Evolutionary conservation across 2,329 filamentous ascomycete genomes (phyloP).

Genomic region (Mariannaea sp.): DNA sequence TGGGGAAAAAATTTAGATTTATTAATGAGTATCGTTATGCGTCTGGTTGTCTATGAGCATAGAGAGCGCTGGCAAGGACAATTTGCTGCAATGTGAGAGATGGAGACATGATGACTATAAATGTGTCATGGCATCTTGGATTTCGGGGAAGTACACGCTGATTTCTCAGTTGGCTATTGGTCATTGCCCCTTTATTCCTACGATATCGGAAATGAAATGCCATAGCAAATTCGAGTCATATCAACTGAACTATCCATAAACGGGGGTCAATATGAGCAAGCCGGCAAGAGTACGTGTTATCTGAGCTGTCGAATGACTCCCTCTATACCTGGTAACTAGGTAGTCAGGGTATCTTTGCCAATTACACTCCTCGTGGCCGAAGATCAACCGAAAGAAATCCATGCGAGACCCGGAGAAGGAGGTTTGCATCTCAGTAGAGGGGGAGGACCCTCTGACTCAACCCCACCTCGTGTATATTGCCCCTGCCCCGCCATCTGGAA

Average conservation of each 20-base stretch:
- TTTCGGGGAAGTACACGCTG: background rate
- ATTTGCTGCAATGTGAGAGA: background rate
- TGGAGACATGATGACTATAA: background rate
- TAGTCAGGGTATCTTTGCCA: too few relatives aligned
- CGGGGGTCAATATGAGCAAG: conserved; percentile 1
- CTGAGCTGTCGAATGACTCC: background rate
- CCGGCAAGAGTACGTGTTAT: background rate
- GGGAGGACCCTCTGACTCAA: conserved; percentile 46
- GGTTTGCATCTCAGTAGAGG: too few relatives aligned
- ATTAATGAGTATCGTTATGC: too few relatives aligned
- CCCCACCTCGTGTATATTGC: conserved; percentile 43
- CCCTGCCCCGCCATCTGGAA: conserved; percentile 41
- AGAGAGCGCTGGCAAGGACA: background rate
- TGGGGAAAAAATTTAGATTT: too few relatives aligned
- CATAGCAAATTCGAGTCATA: background rate
- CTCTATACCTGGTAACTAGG: too few relatives aligned
- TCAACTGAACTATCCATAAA: background rate
- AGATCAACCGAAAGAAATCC: conserved; percentile 31
- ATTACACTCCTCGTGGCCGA: too few relatives aligned
- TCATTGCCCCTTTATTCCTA: background rate
- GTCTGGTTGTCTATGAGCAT: background rate
- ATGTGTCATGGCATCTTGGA: conserved; percentile 1
- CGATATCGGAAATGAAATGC: background rate
- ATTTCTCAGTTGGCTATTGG: background rate
- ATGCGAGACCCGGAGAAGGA: background rate